phyloP scores from a whole-genome alignment of 2,329 filamentous ascomycete genomes.

The Aspergillus ustus region DNA sequence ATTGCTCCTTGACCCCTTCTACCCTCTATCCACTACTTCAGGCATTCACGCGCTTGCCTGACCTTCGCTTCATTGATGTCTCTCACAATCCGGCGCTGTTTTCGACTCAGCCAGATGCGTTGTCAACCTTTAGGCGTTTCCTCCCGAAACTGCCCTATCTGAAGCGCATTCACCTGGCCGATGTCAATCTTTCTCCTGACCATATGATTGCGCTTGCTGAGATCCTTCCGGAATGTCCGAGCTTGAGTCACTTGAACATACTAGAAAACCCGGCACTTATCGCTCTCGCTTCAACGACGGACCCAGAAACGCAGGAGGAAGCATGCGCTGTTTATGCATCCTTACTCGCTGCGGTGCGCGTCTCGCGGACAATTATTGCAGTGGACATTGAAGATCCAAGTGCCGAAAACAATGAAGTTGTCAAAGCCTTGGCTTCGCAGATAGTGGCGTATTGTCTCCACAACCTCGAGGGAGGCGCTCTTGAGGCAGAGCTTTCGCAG shows the following conservation, averaged over 20 bases:
- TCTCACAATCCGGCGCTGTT: slow-evolving; percentile 88
- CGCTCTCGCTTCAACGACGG: slow-evolving; percentile 74
- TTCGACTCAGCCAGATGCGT: slow-evolving; percentile 71
- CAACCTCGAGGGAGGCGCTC: slow-evolving; percentile 82
- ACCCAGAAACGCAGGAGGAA: slow-evolving; percentile 84
- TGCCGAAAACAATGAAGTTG: slow-evolving; percentile 81
- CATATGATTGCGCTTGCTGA: slow-evolving; percentile 92
- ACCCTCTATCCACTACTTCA: slow-evolving; percentile 77
- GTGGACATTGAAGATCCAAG: slow-evolving; percentile 90
- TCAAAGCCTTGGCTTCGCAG: slow-evolving; percentile 89
- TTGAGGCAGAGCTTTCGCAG: slow-evolving; percentile 60
- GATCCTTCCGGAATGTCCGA: slow-evolving; percentile 80
- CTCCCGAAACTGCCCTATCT: slow-evolving; percentile 77
- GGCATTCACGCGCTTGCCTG: slow-evolving; percentile 68
- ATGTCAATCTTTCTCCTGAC: slow-evolving; percentile 81
- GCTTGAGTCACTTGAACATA: slow-evolving; percentile 83
- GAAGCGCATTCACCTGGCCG: slow-evolving; percentile 83
- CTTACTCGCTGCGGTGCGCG: slow-evolving; percentile 81
- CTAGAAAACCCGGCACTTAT: slow-evolving; percentile 71
- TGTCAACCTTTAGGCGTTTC: slow-evolving; percentile 77
- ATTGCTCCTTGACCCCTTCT: slow-evolving; percentile 77
- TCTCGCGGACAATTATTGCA: slow-evolving; percentile 82
- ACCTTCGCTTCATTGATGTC: slow-evolving; percentile 87
- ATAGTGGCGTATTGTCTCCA: slow-evolving; percentile 92
- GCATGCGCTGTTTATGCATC: slow-evolving; percentile 93